These are phyloP conservation scores for Talaromyces sp. DNA, from an alignment of 2,329 filamentous ascomycete genomes.

Conservation along the genomic window DNA sequence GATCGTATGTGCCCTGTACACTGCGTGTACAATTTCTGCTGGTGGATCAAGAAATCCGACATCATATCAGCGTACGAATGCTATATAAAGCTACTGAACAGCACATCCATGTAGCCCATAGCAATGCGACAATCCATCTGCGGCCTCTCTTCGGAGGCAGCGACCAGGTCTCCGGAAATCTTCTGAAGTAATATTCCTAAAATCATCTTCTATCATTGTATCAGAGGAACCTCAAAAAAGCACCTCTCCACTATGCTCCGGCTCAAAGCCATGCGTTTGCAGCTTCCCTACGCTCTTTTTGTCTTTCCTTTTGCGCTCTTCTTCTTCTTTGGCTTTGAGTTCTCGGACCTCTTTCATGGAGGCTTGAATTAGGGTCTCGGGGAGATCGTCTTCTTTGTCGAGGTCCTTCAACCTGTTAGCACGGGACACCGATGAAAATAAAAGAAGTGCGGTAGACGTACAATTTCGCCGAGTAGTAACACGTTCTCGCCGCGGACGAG, in stretches of 20 bases:
- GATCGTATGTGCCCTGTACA: neutral
- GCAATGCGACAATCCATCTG: neutral
- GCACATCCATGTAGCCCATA: neutral
- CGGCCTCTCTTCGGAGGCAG: slow-evolving; percentile 3
- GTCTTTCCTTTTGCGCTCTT: slow-evolving; percentile 66
- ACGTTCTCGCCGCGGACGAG: slow-evolving; percentile 96
- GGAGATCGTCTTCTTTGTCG: slow-evolving; percentile 88
- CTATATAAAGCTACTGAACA: neutral
- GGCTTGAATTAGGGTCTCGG: slow-evolving; percentile 64
- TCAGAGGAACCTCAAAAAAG: slow-evolving; percentile 53
- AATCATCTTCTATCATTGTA: neutral
- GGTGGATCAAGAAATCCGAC: neutral
- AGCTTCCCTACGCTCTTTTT: slow-evolving; percentile 70
- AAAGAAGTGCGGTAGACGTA: slow-evolving; percentile 30
- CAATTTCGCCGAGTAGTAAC: slow-evolving; percentile 87
- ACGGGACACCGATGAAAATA: no score
- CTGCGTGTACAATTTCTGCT: neutral
- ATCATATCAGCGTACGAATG: neutral
- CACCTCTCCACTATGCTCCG: slow-evolving; percentile 74
- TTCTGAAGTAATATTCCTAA: neutral
- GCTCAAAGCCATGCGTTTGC: slow-evolving; percentile 78
- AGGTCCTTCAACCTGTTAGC: slow-evolving; percentile 59
- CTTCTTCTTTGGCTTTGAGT: slow-evolving; percentile 69
- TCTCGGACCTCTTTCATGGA: slow-evolving; percentile 67
- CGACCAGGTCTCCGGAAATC: neutral